phyloP scores from a whole-genome alignment of 371 early-diverging fungal species.

The Circinella umbellata region DNA sequence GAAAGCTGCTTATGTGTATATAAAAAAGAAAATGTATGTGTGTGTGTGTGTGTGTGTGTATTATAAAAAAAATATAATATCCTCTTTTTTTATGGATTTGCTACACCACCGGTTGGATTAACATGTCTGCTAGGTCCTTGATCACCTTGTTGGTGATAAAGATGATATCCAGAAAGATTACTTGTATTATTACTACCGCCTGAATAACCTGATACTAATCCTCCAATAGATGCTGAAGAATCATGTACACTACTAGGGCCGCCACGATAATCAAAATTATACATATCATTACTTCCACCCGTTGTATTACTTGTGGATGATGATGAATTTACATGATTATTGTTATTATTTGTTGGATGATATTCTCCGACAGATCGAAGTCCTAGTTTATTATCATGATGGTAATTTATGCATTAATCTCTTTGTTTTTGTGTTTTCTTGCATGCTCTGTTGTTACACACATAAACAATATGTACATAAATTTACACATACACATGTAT shows the following conservation, averaged over 20 bases:
- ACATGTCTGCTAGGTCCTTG: slow-evolving; percentile 1
- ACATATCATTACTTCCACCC: slow-evolving; percentile 4
- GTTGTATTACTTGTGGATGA: neutral
- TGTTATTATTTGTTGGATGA: slow-evolving; percentile 5
- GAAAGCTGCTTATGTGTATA: too few species aligned
- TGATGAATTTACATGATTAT: neutral
- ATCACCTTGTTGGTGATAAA: slow-evolving; percentile 19
- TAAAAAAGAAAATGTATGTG: too few species aligned
- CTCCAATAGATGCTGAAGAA: slow-evolving; percentile 7
- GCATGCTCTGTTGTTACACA: neutral
- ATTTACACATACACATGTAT: neutral
- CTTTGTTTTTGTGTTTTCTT: neutral
- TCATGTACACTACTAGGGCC: neutral
- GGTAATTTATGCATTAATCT: neutral
- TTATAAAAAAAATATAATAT: neutral
- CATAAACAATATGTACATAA: neutral
- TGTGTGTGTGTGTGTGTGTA: neutral
- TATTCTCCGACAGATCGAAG: slow-evolving; percentile 15
- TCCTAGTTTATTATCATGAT: neutral
- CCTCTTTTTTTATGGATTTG: slow-evolving; percentile 5
- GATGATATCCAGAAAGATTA: slow-evolving; percentile 20
- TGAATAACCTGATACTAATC: slow-evolving; percentile 8
- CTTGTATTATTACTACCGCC: neutral
- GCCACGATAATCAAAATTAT: slow-evolving; percentile 17
- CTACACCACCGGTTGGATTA: slow-evolving; percentile 6